Percentiles rank a stretch among this genome's conserved stretches.
Conservation (phyloP, 2,329 filamentous ascomycete species). For the Pseudogymnoascus sp. region DNA sequence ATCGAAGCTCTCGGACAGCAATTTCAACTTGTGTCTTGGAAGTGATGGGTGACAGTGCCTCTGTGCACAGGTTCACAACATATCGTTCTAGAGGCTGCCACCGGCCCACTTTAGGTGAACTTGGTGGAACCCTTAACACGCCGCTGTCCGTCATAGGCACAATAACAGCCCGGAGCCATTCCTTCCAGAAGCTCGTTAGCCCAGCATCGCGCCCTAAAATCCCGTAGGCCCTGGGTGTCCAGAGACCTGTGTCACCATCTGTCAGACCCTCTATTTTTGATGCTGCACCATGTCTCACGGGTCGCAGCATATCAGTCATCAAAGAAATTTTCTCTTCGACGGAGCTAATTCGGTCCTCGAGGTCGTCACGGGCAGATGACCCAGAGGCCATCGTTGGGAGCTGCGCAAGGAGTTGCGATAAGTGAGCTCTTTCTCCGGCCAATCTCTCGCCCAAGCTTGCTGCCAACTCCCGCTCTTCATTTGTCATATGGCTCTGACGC, state of each 20-base stretch:
- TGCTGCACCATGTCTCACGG: slow-evolving; percentile 85
- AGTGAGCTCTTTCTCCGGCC: slow-evolving; percentile 77
- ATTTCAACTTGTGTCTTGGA: slow-evolving; percentile 96
- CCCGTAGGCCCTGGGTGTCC: slow-evolving; percentile 90
- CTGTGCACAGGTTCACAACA: slow-evolving; percentile 92
- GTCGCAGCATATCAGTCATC: slow-evolving; percentile 92
- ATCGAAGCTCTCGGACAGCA: slow-evolving; percentile 75
- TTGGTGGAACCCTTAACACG: slow-evolving; percentile 74
- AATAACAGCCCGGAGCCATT: slow-evolving; percentile 90
- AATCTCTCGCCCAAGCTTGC: slow-evolving; percentile 84
- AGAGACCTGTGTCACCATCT: slow-evolving; percentile 89
- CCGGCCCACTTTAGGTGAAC: slow-evolving; percentile 81
- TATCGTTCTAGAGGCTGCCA: slow-evolving; percentile 97
- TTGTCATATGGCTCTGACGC: slow-evolving; percentile 82
- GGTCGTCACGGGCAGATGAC: slow-evolving; percentile 67
- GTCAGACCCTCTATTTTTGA: slow-evolving; percentile 96
- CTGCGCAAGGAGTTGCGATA: slow-evolving; percentile 79
- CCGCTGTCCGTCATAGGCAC: slow-evolving; percentile 91
- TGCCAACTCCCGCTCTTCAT: slow-evolving; percentile 84
- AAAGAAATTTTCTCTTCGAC: slow-evolving; percentile 95
- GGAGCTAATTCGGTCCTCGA: slow-evolving; percentile 90
- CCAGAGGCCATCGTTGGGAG: slow-evolving; percentile 76
- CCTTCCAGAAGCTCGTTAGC: slow-evolving; percentile 92
- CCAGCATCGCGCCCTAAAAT: slow-evolving; percentile 78
- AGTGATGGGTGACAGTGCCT: slow-evolving; percentile 83